Conservation (phyloP, 305 asterid species). For the Fraxinus nigra region DNA sequence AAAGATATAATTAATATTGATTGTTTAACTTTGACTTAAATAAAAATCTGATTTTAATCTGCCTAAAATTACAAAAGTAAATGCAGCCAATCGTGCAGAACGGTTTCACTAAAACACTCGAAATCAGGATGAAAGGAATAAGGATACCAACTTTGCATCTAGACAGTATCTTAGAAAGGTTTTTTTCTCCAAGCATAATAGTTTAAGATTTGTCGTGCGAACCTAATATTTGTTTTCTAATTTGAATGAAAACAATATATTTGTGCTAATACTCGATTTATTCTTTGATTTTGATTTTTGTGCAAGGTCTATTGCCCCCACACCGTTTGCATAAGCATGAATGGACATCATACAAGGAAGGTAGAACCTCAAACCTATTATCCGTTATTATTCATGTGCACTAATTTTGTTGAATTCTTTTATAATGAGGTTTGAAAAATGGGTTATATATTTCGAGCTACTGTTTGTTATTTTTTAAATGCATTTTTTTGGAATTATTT, state of each 20-base stretch:
- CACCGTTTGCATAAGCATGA: constrained; percentile 96
- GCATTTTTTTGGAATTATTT: neutral
- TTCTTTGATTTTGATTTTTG: constrained; percentile 9
- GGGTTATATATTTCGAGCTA: neutral
- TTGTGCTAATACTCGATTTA: constrained; percentile 5
- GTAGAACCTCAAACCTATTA: constrained; percentile 36
- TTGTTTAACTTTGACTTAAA: too few relatives aligned
- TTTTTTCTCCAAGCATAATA: constrained; percentile 72
- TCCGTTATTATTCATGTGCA: neutral
- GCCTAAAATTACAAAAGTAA: neutral
- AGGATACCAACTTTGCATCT: neutral
- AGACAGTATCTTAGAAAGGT: constrained; percentile 71
- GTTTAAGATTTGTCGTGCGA: constrained; percentile 81
- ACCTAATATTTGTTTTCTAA: constrained; percentile 9
- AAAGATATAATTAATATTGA: too few relatives aligned
- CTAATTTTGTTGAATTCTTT: neutral
- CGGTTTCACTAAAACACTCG: constrained; percentile 16
- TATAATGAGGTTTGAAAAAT: neutral
- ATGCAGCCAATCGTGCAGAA: neutral
- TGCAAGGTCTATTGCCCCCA: constrained; percentile 87
- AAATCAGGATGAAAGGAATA: constrained; percentile 5
- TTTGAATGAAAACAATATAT: constrained; percentile 6
- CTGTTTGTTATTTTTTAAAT: neutral
- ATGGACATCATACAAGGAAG: constrained; percentile 95
- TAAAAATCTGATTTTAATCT: too few relatives aligned